Conservation (phyloP, 768 basidiomycete genomes). For the Dictyophora rubrovolvata region DNA sequence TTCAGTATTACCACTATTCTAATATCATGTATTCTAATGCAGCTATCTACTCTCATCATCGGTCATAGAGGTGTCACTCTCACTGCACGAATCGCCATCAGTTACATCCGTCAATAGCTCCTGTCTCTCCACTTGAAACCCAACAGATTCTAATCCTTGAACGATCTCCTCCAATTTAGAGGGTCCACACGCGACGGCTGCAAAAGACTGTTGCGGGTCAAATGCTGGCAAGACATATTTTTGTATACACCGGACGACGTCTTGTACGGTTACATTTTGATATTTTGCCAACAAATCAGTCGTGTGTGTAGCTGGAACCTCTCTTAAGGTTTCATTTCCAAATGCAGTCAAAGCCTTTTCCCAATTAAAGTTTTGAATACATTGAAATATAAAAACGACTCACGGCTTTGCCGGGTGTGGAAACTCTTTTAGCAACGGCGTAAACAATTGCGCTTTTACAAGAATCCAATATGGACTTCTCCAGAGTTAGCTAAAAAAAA, state of each 20-base stretch:
- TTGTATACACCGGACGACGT: slow-evolving; percentile 58
- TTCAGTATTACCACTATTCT: neutral
- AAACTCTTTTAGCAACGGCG: slow-evolving; percentile 65
- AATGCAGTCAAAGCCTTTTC: slow-evolving; percentile 72
- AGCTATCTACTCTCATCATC: neutral
- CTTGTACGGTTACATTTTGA: slow-evolving; percentile 68
- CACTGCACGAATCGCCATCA: slow-evolving; percentile 31
- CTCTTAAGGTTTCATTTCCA: slow-evolving; percentile 84
- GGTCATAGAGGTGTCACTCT: neutral
- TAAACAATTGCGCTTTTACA: slow-evolving; percentile 91
- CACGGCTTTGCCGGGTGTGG: slow-evolving; percentile 83
- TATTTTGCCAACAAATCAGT: slow-evolving; percentile 69
- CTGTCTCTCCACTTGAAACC: slow-evolving; percentile 71
- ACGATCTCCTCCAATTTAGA: slow-evolving; percentile 66
- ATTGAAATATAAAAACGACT: slow-evolving; percentile 21
- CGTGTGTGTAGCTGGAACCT: slow-evolving; percentile 63
- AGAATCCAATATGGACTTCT: slow-evolving; percentile 73
- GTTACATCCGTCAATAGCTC: slow-evolving; percentile 50
- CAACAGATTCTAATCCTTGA: slow-evolving; percentile 49
- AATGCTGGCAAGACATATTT: slow-evolving; percentile 83
- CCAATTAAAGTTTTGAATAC: slow-evolving; percentile 9
- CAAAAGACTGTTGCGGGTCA: slow-evolving; percentile 61
- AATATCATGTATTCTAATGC: neutral
- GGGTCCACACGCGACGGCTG: slow-evolving; percentile 75
- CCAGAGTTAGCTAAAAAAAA: slow-evolving; percentile 56